Evolutionary conservation across 768 basidiomycete species (phyloP), one percentile per base, ranked within the genome.

Genomic region (Amyloporia xantha): DNA sequence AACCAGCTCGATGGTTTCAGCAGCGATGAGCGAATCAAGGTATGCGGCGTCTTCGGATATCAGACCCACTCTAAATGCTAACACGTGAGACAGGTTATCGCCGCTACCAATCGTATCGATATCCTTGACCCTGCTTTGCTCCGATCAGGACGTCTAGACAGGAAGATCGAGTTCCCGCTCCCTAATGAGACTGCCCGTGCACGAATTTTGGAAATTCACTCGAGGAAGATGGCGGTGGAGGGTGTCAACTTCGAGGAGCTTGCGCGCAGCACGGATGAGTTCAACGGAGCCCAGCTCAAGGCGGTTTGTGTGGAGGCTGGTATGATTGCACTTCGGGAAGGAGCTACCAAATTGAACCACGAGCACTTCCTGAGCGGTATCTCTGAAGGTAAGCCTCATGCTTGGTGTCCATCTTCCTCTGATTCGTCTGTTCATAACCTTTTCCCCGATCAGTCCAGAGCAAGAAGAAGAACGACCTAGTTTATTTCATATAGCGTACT

Each of bases 291-390:
- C 5, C 91, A 93, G 65, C 69, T 96, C 60, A 96, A 97, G 72
- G 96, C 95, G 1, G 94, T 96, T 2, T 98, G 95, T 68, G 96
- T 99, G 1, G 96, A 99, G 70, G 96, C 96, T 35, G 96, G 96
- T 50, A 99, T 99, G 96, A 96, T 98, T 61, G 91, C 95, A 5
- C 70, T 98, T 35, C 74, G 96, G 56, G 94, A 97, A 67, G 94
- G 94, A 25, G 91, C 92, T 13, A 81, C 81, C 13, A 86, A 85
- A 66, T 68, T 97, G 49, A 82, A 78, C 24, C 95, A 98, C 58
- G 96, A 99, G 66, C 93, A 98, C 66, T 98, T 96, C 78, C 70
- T 97, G 63, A 90, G 86, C 61, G 91, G 90, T 44, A 90, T 93
- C 51, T 78, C 90, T 36, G 88, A 92, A 71, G 88, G 87, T 84